phyloP scores from a whole-genome alignment of 2,329 filamentous ascomycete genomes.

The Calonectria honghensis region DNA sequence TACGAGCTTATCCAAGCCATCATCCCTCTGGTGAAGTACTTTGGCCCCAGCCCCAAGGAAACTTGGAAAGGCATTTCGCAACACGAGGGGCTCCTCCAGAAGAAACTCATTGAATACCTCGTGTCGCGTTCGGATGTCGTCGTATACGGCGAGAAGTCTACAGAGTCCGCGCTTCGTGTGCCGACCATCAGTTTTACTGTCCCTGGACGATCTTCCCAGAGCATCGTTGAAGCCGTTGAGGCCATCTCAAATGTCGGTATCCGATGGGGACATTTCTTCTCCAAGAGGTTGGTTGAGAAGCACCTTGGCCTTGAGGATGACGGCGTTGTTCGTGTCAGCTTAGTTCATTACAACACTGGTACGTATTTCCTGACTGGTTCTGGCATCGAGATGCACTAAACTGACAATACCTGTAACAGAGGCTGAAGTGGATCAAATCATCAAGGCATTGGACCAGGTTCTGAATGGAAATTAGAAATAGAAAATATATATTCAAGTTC shows the following conservation, averaged over 20 bases:
- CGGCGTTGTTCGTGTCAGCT: conserved; percentile 7
- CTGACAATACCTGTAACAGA: not conserved
- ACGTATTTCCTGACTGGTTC: not conserved
- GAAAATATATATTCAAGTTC: not conserved
- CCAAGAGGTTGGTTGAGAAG: conserved; percentile 76
- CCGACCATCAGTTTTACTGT: conserved; percentile 10
- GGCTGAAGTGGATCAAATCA: conserved; percentile 11
- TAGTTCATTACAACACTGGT: conserved; percentile 23
- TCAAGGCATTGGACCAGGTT: conserved; percentile 13
- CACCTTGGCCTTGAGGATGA: conserved; percentile 70
- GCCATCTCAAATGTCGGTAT: conserved; percentile 75
- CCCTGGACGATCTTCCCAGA: not conserved
- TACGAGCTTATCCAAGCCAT: conserved; percentile 17
- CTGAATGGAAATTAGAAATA: conserved; percentile 9
- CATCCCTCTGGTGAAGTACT: conserved; percentile 12
- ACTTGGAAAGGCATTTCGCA: conserved; percentile 16
- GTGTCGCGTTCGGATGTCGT: not conserved
- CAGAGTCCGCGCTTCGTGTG: not conserved
- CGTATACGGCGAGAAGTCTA: conserved; percentile 1
- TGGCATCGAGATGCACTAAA: not conserved
- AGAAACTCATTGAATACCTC: conserved; percentile 14
- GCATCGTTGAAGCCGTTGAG: conserved; percentile 65
- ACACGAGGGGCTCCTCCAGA: conserved; percentile 9
- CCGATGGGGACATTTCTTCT: conserved; percentile 82
- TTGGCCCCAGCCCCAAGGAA: not conserved